Base-by-base conservation (phyloP, 2,329 filamentous ascomycete species). In the Fusarium buxicola region DNA sequence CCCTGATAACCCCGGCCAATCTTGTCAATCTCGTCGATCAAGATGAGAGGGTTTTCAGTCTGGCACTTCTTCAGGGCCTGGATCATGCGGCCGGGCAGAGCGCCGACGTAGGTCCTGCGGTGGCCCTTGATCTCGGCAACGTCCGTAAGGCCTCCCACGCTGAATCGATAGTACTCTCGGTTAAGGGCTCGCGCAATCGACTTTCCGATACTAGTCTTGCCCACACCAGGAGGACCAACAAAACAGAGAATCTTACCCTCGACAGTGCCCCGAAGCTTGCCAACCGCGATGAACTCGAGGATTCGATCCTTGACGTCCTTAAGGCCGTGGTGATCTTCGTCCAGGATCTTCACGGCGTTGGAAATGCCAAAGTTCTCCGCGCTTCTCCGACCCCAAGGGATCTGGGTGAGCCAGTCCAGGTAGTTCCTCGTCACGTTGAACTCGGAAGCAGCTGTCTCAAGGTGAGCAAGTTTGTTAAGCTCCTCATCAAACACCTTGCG, bases 291-390 rank as follows among this genome's bases (percentile, higher is more conserved):
- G 73, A 99, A 99, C 75, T 99, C 95, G 8, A 99, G 79, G 61
- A 99, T 99, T 12, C 96, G 92, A 75, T 99, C 95, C 78, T 99
- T 99, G 77, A 99, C 95, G 72, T 99, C 96, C 75, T 99, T 96
- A 52, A 99, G 78, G 0, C 95, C 95, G 74, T 99, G 93, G 74
- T 99, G 95, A 73, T 99, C 95, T 76, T 98, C 94, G 66, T 99
- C 94, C 52, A 99, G 79, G 8, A 99, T 94, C 48, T 84, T 89
- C 78, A 94, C 90, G 8, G 95, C 95, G 70, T 99, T 91, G 68
- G 92, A 86, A 68, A 99, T 97, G 45, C 90, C 92, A 76, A 99
- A 99, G 76, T 98, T 99, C 80, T 99, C 95, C 0, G 93, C 89
- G 69, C 94, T 97, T 73, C 94, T 87, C 76, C 95, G 91, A 43